phyloP scores from a whole-genome alignment of 2,329 filamentous ascomycete genomes.

The Coniochaeta sp. region DNA sequence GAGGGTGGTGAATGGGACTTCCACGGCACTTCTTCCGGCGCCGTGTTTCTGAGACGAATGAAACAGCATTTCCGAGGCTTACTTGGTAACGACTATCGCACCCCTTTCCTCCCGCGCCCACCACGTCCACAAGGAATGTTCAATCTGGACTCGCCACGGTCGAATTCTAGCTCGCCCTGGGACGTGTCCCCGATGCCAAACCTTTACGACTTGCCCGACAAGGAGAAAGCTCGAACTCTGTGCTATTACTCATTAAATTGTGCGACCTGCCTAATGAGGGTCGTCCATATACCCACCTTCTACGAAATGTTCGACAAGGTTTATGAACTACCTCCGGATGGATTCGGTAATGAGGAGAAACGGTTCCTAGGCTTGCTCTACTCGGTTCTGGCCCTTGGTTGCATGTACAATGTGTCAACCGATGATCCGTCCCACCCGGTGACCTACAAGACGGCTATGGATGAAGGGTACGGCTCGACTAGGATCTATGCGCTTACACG shows the following conservation, averaged over 20 bases:
- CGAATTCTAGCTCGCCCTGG: constrained; percentile 56
- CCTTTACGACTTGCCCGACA: constrained; percentile 62
- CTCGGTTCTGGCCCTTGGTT: constrained; percentile 63
- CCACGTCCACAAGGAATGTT: constrained; percentile 40
- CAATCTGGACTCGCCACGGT: constrained; percentile 63
- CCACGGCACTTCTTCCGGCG: constrained; percentile 84
- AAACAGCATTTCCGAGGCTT: constrained; percentile 79
- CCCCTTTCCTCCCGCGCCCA: constrained; percentile 48
- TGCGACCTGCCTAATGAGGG: constrained; percentile 53
- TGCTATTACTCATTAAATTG: constrained; percentile 49
- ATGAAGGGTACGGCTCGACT: constrained; percentile 43
- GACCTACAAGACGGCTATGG: constrained; percentile 42
- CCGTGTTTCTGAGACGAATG: constrained; percentile 81
- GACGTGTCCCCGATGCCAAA: constrained; percentile 41
- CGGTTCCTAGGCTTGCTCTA: constrained; percentile 65
- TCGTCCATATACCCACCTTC: constrained; percentile 77
- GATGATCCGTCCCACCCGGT: constrained; percentile 38
- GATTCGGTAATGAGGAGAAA: constrained; percentile 56
- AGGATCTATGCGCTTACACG: background rate
- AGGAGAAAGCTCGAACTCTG: constrained; percentile 43
- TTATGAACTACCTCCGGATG: constrained; percentile 61
- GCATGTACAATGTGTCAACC: constrained; percentile 58
- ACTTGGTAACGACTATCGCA: constrained; percentile 55
- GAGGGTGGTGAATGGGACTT: constrained; percentile 93
- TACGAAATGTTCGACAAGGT: constrained; percentile 69